These are phyloP conservation scores for Elaphomyces granulatus DNA, from an alignment of 495 filamentous ascomycete genomes.

Conservation along the genomic window DNA sequence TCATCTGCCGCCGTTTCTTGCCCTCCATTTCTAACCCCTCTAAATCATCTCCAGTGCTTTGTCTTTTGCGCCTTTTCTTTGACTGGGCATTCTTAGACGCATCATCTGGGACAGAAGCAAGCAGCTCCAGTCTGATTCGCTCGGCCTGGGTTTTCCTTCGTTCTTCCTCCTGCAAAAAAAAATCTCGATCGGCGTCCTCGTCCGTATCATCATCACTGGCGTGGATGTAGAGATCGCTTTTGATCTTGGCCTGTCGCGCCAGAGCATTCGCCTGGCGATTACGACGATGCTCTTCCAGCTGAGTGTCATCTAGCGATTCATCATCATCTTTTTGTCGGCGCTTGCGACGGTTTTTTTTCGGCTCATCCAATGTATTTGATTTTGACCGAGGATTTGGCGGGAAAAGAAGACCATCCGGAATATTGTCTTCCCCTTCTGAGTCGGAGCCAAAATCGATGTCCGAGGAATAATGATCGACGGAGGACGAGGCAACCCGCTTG, in stretches of 20 bases:
- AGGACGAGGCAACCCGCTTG: constrained; percentile 37
- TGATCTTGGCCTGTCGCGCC: constrained; percentile 59
- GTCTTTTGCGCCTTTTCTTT: constrained; percentile 19
- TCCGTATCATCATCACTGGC: constrained; percentile 71
- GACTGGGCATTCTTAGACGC: constrained; percentile 18
- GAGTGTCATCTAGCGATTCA: constrained; percentile 34
- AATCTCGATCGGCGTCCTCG: constrained; percentile 47
- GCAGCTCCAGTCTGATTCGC: constrained; percentile 34
- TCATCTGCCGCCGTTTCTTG: constrained; percentile 7
- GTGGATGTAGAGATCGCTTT: constrained; percentile 67
- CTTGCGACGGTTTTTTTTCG: constrained; percentile 40
- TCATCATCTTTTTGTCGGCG: constrained; percentile 19
- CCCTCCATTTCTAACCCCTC: constrained; percentile 10
- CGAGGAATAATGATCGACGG: constrained; percentile 24
- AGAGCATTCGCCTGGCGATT: constrained; percentile 42
- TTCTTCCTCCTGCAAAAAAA: constrained; percentile 56
- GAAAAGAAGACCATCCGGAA: constrained; percentile 54
- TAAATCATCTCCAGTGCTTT: constrained; percentile 14
- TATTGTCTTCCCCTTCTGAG: constrained; percentile 42
- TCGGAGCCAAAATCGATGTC: constrained; percentile 47
- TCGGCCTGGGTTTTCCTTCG: constrained; percentile 36
- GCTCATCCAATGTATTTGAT: constrained; percentile 31
- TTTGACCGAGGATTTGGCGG: constrained; percentile 37
- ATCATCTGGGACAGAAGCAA: constrained; percentile 37
- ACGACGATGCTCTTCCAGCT: constrained; percentile 35